Base-by-base conservation (phyloP, 768 basidiomycete species). In the Udeniomyces megalosporus region DNA sequence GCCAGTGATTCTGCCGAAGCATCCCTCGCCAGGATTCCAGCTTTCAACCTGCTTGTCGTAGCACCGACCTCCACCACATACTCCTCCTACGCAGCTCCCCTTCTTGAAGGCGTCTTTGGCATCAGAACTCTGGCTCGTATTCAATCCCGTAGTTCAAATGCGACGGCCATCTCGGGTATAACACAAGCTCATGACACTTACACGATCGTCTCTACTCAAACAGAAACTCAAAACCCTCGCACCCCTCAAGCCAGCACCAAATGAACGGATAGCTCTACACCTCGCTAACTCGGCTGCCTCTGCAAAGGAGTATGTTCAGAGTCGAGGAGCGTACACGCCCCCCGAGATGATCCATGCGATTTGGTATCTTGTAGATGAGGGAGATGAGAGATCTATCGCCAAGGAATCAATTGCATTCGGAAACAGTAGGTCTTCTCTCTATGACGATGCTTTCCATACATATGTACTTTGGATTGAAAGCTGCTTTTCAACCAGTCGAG, bases 1-100 rank as follows among this genome's bases (percentile, higher is more conserved):
- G n/a, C n/a, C n/a, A n/a, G n/a, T n/a, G 38, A 42, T 17, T 42
- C 38, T 42, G 58, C 50, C 10, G 58, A 50, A 14, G 14, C 24
- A 17, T 28, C 24, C 2, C 62, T 63, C 11, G 48, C 47, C 10
- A 17, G 32, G 8, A 31, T 58, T 4, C 56, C 56, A 14, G 32
- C 55, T 7, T 63, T 63, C 62, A 57, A 58, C 45, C 56, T 63
- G 10, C 48, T 58, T 4, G 15, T 63, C 28, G 35, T 63, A 22
- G 49, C 38, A 1, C 38, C 32, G 1, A 29, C 48, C 1, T 44
- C 56, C 7, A 31, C 55, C 4, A 22, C 56, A n/a, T 11, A 22
- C 34, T 26, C 44, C 47, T 8, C 28, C 45, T 7, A 35, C 42
- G 2, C 49, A n/a, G n/a, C 49, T 8, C 17, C 11, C 22, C 22